These are phyloP conservation scores for Astraeus odoratus DNA, from an alignment of 768 basidiomycete species.

Conservation along the genomic window DNA sequence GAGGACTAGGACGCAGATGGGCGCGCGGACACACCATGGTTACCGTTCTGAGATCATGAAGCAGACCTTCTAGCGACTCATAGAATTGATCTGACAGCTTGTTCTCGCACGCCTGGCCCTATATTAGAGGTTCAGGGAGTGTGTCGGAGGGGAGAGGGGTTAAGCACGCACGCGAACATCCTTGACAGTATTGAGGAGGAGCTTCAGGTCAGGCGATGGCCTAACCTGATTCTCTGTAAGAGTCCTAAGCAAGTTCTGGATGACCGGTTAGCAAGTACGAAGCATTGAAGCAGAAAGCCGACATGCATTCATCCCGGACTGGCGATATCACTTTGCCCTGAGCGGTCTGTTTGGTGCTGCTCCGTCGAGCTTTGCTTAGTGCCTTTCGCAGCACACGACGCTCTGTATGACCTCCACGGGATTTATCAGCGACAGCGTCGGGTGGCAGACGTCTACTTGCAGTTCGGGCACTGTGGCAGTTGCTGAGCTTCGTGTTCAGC, in stretches of 20 bases:
- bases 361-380: too few relatives aligned
- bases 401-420: too few relatives aligned
- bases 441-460: too few relatives aligned
- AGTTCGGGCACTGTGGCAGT: too few relatives aligned
- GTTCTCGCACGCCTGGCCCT: conserved; percentile 47
- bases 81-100: conserved; percentile 87
- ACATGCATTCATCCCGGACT: too few relatives aligned
- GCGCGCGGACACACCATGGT: conserved; percentile 46
- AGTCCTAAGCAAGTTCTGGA: conserved; percentile 85
- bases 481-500: background rate
- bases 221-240: conserved; percentile 73
- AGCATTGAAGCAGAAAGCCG: too few relatives aligned
- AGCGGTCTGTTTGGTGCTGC: too few relatives aligned
- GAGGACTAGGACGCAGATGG: conserved; percentile 20
- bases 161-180: conserved; percentile 69
- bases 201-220: conserved; percentile 64
- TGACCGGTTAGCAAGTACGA: too few relatives aligned
- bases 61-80: conserved; percentile 85
- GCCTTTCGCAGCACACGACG: too few relatives aligned
- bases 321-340: too few relatives aligned
- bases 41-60: conserved; percentile 76
- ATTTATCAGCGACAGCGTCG: too few relatives aligned
- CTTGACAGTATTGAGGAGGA: conserved; percentile 79
- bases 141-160: conserved; percentile 6
- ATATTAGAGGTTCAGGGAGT: conserved; percentile 19